phyloP scores from a whole-genome alignment of 768 basidiomycete genomes.

The Roridomyces roridus region DNA sequence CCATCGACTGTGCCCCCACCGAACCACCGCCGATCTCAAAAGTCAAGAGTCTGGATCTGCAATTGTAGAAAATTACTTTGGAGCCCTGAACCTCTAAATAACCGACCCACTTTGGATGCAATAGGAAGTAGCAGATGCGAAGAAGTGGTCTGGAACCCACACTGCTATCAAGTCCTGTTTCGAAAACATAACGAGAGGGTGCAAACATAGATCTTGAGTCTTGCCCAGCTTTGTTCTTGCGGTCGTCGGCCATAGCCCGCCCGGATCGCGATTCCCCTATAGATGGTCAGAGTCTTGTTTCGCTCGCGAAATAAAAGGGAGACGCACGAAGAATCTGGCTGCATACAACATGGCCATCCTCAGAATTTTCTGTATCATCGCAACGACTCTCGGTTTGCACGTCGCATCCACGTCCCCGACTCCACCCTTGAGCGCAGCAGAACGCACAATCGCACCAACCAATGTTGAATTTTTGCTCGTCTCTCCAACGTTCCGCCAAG shows the following conservation, averaged over 20 bases:
- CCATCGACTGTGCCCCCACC: no score
- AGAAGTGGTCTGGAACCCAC: no score
- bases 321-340: no score
- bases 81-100: no score
- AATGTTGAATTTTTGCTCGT: constrained; percentile 12
- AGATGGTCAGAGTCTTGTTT: neutral
- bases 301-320: neutral
- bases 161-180: no score
- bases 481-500: constrained; percentile 7
- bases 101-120: no score
- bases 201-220: no score
- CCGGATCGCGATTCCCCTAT: neutral
- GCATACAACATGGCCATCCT: constrained; percentile 1
- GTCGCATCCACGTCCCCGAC: constrained; percentile 12
- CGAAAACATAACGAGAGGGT: no score
- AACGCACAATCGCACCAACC: constrained; percentile 3
- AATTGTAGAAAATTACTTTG: neutral
- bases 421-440: constrained; percentile 1
- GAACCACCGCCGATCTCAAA: no score
- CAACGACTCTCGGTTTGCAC: constrained; percentile 3
- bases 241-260: neutral
- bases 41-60: no score
- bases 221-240: no score
- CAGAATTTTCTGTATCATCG: constrained; percentile 2
- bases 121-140: no score